These are phyloP conservation scores for Aspergillus viridinutans DNA, from an alignment of 2,329 filamentous ascomycete genomes.

Conservation along the genomic window DNA sequence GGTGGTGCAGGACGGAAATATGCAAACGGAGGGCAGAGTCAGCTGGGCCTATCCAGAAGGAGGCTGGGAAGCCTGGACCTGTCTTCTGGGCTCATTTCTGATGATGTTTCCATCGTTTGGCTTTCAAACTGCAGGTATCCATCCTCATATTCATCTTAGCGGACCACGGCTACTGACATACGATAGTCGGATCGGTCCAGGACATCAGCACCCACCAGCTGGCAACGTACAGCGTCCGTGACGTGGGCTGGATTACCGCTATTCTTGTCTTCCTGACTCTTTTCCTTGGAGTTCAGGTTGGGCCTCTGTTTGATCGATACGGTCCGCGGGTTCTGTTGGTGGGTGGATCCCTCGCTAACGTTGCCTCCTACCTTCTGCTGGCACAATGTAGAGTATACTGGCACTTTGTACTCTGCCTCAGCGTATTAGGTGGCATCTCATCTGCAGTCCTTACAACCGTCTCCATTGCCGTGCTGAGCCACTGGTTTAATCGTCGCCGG, in stretches of 20 bases:
- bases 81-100: slow-evolving; percentile 31
- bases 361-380: slow-evolving; percentile 44
- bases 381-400: slow-evolving; percentile 47
- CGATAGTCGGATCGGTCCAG: slow-evolving; percentile 45
- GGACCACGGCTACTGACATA: not conserved
- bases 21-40: not conserved
- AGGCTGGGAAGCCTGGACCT: slow-evolving; percentile 31
- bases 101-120: slow-evolving; percentile 42
- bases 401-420: slow-evolving; percentile 45
- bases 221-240: slow-evolving; percentile 36
- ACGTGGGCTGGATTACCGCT: slow-evolving; percentile 50
- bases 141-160: not conserved
- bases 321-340: slow-evolving; percentile 42
- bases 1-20: not conserved
- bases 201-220: slow-evolving; percentile 45
- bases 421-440: slow-evolving; percentile 32
- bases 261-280: slow-evolving; percentile 45
- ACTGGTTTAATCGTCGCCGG: slow-evolving; percentile 39
- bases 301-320: slow-evolving; percentile 48
- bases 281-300: slow-evolving; percentile 46
- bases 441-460: slow-evolving; percentile 36
- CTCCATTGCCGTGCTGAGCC: slow-evolving; percentile 35
- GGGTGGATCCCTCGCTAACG: slow-evolving; percentile 34
- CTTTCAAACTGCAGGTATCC: slow-evolving; percentile 40
- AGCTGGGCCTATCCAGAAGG: slow-evolving; percentile 23